Evolutionary conservation across 2,329 filamentous ascomycete genomes (phyloP).

Genomic region (Fusarium globosum): DNA sequence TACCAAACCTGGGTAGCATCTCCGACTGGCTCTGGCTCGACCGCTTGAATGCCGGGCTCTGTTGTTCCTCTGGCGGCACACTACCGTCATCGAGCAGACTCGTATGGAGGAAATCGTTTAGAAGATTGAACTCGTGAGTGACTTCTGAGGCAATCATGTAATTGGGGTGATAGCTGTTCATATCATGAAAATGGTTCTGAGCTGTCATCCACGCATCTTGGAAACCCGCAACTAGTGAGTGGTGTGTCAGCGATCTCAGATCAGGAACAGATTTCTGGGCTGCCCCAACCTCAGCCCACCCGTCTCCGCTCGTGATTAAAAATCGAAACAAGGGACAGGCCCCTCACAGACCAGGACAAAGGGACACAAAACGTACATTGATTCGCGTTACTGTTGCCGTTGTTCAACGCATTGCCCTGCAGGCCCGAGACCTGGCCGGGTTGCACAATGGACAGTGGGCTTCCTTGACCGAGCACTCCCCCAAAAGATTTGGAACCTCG

Average conservation of each 20-base stretch:
- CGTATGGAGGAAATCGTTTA: constrained; percentile 96
- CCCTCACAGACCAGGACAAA: constrained; percentile 36
- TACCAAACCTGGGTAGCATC: constrained; percentile 62
- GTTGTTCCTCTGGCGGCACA: constrained; percentile 74
- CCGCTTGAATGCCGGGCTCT: constrained; percentile 57
- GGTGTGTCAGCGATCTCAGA: constrained; percentile 44
- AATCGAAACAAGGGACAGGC: constrained; percentile 38
- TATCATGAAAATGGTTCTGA: constrained; percentile 83
- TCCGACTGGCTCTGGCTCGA: constrained; percentile 58
- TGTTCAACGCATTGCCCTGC: constrained; percentile 68
- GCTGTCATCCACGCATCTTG: constrained; percentile 82
- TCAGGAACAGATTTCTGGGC: constrained; percentile 35
- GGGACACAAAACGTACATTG: constrained; percentile 72
- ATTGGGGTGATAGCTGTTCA: constrained; percentile 92
- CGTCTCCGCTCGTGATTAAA: constrained; percentile 42
- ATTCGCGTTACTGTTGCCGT: constrained; percentile 70
- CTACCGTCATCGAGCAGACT: constrained; percentile 88
- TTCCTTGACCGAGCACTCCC: constrained; percentile 60
- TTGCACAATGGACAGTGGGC: constrained; percentile 76
- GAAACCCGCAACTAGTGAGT: constrained; percentile 77
- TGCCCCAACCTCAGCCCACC: constrained; percentile 37
- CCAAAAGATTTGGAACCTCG: constrained; percentile 57
- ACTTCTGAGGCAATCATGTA: constrained; percentile 96
- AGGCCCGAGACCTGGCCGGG: constrained; percentile 75
- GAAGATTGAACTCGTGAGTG: constrained; percentile 93